These are phyloP conservation scores for Suillus weaverae DNA, from an alignment of 768 basidiomycete species.

Conservation along the genomic window DNA sequence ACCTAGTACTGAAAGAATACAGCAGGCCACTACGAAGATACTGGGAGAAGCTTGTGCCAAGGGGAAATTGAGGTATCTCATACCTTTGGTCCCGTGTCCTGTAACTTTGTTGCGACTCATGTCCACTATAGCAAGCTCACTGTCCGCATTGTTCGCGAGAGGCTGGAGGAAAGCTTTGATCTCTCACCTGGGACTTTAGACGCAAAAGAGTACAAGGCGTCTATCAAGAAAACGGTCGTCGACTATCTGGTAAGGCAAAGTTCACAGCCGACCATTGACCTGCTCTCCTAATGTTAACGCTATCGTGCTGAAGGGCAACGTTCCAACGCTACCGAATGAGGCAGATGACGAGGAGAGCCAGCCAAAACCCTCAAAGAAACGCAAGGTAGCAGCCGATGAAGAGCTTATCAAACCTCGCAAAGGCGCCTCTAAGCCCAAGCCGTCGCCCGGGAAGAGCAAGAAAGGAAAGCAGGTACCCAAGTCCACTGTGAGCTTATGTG, in stretches of 20 bases:
- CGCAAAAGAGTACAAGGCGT: slow-evolving; percentile 42
- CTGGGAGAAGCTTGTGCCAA: slow-evolving; percentile 24
- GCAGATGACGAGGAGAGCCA: background rate
- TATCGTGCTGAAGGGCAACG: background rate
- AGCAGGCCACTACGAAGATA: slow-evolving; percentile 21
- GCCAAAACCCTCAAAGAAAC: slow-evolving; percentile 12
- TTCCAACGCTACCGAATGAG: slow-evolving; percentile 1
- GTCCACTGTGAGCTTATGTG: slow-evolving; percentile 1
- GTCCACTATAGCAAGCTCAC: slow-evolving; percentile 36
- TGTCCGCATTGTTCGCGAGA: slow-evolving; percentile 47
- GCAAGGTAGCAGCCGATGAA: slow-evolving; percentile 2
- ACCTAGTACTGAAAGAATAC: slow-evolving; percentile 19
- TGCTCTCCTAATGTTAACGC: background rate
- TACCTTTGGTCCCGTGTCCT: background rate
- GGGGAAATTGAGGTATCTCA: slow-evolving; percentile 19
- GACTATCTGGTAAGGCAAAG: slow-evolving; percentile 14
- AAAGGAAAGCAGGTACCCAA: background rate
- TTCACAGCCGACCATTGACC: background rate
- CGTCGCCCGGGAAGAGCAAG: background rate
- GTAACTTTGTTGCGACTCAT: background rate
- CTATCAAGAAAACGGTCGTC: slow-evolving; percentile 39
- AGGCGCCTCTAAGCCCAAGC: background rate
- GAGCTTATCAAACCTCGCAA: background rate
- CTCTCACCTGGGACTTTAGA: slow-evolving; percentile 48
- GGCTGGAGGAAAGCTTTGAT: slow-evolving; percentile 47